Evolutionary conservation across 768 basidiomycete species (phyloP).

Genomic region (Auriscalpium vulgare): DNA sequence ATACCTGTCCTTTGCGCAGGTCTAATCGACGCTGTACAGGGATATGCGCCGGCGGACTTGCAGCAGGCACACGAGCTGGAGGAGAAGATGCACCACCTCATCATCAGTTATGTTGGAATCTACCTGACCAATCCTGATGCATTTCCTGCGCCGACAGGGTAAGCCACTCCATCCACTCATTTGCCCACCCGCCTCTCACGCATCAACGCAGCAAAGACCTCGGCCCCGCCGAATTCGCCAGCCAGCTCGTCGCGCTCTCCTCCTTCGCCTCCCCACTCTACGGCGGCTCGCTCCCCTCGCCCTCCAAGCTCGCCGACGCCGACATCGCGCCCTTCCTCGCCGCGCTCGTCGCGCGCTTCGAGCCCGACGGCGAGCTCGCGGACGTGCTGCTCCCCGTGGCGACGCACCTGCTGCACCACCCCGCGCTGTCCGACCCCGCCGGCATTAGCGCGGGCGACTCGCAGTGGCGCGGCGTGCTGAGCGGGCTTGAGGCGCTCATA

Average conservation of each 20-base stretch:
- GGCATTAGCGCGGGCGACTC: slow-evolving; percentile 67
- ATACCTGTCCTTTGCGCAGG: neutral
- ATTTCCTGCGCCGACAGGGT: slow-evolving; percentile 87
- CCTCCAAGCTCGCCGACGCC: slow-evolving; percentile 47
- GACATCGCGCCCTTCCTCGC: slow-evolving; percentile 77
- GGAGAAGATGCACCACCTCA: slow-evolving; percentile 71
- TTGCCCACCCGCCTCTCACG: too few species aligned
- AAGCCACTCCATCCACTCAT: slow-evolving; percentile 17
- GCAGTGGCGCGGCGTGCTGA: slow-evolving; percentile 80
- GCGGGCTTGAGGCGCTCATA: slow-evolving; percentile 74
- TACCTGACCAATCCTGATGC: slow-evolving; percentile 88
- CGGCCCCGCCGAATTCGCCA: slow-evolving; percentile 77
- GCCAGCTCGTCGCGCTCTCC: slow-evolving; percentile 68
- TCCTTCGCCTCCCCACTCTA: slow-evolving; percentile 60
- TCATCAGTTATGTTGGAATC: slow-evolving; percentile 86
- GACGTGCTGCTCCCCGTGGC: slow-evolving; percentile 74
- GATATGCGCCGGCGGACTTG: slow-evolving; percentile 53
- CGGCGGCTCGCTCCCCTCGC: slow-evolving; percentile 35
- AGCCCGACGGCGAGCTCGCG: slow-evolving; percentile 70
- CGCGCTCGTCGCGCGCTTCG: slow-evolving; percentile 77
- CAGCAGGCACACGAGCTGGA: slow-evolving; percentile 54
- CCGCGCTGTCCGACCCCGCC: slow-evolving; percentile 54
- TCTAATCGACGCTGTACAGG: slow-evolving; percentile 29
- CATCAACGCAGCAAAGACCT: slow-evolving; percentile 44
- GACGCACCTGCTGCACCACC: slow-evolving; percentile 50